Base-by-base conservation (phyloP, 169 alveolate genomes). In the Theileria sp. region DNA sequence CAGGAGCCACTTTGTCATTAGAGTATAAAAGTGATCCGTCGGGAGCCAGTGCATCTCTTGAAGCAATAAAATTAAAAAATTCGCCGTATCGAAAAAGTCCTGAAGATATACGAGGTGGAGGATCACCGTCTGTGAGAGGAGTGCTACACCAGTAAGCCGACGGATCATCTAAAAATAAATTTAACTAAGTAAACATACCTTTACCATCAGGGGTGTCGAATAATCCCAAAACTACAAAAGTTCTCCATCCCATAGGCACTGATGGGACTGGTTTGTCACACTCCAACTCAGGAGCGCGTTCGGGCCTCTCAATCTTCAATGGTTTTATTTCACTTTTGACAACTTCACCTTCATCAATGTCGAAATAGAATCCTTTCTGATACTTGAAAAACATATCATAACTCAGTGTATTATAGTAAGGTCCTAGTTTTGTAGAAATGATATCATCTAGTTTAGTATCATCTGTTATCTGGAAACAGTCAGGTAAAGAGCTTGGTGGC, bases 201-300 rank as follows among this genome's bases (percentile, higher is more conserved):
- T 62, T 74, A 4, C 17, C 9, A 7, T 15, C 44, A 7, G 60
- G 62, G 19, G 28, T 3, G 54, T 49, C 80, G 19, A 74, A 83
- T 23, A 79, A 51, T 12, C 81, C 91, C 6, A 85, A 32, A 12
- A 73, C 87, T 38, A 80, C 87, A 36, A 85, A 85, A 0, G 80
- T 85, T 0, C 91, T 75, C 91, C 91, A 85, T 8, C 91, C 91
- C 32, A 85, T 38, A 3, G 91, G 91, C 10, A 85, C 84, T 26
- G 91, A 72, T n/a, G 91, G 87, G 4, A 50, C 56, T 23, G 56
- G 79, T 69, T 74, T 80, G 34, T 79, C 80, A 21, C 85, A 69
- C 62, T 85, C 91, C 12, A 79, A 44, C 32, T 64, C 44, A 9
- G 87, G 87, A 67, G 62, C 60, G 36, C 78, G 75, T 36, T 15